Base-by-base conservation (phyloP, 768 basidiomycete species). In the Boletus huronensis region DNA sequence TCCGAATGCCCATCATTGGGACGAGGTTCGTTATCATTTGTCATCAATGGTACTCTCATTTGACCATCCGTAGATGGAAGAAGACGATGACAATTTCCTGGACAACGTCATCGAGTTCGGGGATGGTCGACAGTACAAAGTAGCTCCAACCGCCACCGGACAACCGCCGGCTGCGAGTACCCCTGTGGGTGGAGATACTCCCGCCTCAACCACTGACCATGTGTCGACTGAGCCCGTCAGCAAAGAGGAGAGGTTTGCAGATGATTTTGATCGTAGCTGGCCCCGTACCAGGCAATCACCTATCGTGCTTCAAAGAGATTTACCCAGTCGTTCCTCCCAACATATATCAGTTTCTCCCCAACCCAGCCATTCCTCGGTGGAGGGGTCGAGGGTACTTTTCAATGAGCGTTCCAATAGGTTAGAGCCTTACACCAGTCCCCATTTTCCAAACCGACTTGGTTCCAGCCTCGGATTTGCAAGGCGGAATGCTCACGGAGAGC, bases 231-330 rank as follows among this genome's bases (percentile, higher is more conserved):
- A 68, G n/a, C 81, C 81, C 32, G 84, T 92, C 13, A 81, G 80
- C 59, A 93, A 94, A 68, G 88, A 89, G 59, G 92, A 97, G 47
- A 80, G 94, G 29, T 95, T 96, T 70, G 85, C 81, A 6, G 93
- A 98, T 61, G 95, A 98, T 70, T 96, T 91, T 66, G 96, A 97
- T 74, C 84, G 96, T 48, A 93, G 92, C 63, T 97, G 93, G 94
- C 93, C 93, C n/a, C 83, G 86, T 49, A 83, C 84, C 34, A 77
- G 79, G 54, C 70, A 75, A 36, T 79, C 80, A 21, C 79, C 81
- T 43, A 64, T 77, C 19, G 53, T 72, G 11, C 70, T 75, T 10
- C 71, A 71, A 17, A 75, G 73, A 50, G 83, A 83, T 42, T 50
- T 65, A 71, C 50, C 69, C 67, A 58, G 60, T 57, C 61, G 68